Evolutionary conservation across 2,329 filamentous ascomycete genomes (phyloP), one percentile per base, ranked within the genome.

Genomic region (Dactylellina leptospora): DNA sequence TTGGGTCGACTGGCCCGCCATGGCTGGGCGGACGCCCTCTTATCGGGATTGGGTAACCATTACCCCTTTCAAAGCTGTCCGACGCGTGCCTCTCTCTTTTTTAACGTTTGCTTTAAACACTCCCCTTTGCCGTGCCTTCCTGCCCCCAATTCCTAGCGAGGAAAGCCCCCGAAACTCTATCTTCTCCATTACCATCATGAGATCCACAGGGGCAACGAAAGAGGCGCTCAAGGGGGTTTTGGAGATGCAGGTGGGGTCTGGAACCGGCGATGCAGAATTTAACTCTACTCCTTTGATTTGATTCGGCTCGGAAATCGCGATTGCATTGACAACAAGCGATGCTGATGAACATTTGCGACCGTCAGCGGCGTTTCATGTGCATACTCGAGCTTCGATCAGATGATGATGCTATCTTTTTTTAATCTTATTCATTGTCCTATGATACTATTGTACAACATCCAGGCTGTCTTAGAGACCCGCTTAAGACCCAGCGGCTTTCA

Each of bases 11-110:
- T 22, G 61, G 8, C 61, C 51, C 61, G 51, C 61, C 20, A 30
- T 50, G 60, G 60, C 47, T 62, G 58, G 44, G 50, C 36, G 44
- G 51, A 47, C 23, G 10, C 38, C 47, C 13, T 50, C 51, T 55
- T 62, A 53, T 66, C 61, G 61, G 30, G 36, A 56, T 64, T 63
- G 47, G 50, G 60, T 40, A 47, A 33, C 48, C 54, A 40, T 40
- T 51, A 58, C 61, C 61, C 61, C 61, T 66, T 66, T 58, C 22
- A 38, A 33, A 58, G 61, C 28, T 51, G 53, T 58, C 61, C 51
- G 33, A 66, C 47, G 51, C 61, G 51, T 66, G 61, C 42, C 30
- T 20, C 10, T 10, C 20, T 53, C 22, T 30, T 38, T 18, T 38
- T 38, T 53, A 4, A 10, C n/a, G 8, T 30, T 45, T 20, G n/a